Conservation (phyloP, 495 filamentous ascomycete species). For the Sphaerosporella brunnea region DNA sequence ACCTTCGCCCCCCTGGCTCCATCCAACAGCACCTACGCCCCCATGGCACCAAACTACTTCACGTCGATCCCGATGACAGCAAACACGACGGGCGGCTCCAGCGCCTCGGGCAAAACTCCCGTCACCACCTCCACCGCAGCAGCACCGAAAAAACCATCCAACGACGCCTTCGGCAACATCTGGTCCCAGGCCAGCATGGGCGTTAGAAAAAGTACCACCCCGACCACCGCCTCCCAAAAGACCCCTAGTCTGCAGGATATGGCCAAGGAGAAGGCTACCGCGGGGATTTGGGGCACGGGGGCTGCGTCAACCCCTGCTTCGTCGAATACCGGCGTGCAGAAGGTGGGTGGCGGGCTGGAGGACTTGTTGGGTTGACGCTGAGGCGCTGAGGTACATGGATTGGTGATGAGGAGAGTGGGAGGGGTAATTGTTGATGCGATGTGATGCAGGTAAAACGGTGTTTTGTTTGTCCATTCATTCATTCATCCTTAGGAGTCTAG, state of each 20-base stretch:
- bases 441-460: neutral
- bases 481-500: no score
- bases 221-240: slow-evolving; percentile 43
- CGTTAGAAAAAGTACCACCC: slow-evolving; percentile 48
- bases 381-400: no score
- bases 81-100: slow-evolving; percentile 29
- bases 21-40: slow-evolving; percentile 51
- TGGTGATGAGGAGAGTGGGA: no score
- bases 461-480: no score
- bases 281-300: slow-evolving; percentile 76
- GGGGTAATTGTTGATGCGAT: no score
- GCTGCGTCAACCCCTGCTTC: slow-evolving; percentile 30
- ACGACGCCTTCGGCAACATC: slow-evolving; percentile 75
- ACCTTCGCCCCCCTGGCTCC: slow-evolving; percentile 26
- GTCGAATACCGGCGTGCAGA: slow-evolving; percentile 24
- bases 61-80: slow-evolving; percentile 44
- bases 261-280: slow-evolving; percentile 87
- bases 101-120: no score
- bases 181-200: slow-evolving; percentile 64
- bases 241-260: slow-evolving; percentile 71
- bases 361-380: slow-evolving; percentile 43
- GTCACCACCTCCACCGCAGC: slow-evolving; percentile 21
- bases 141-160: slow-evolving; percentile 36
- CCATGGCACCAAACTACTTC: slow-evolving; percentile 79
- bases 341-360: slow-evolving; percentile 36